These are phyloP conservation scores for Neonectria coccinea DNA, from an alignment of 2,329 filamentous ascomycete genomes.

Conservation along the genomic window DNA sequence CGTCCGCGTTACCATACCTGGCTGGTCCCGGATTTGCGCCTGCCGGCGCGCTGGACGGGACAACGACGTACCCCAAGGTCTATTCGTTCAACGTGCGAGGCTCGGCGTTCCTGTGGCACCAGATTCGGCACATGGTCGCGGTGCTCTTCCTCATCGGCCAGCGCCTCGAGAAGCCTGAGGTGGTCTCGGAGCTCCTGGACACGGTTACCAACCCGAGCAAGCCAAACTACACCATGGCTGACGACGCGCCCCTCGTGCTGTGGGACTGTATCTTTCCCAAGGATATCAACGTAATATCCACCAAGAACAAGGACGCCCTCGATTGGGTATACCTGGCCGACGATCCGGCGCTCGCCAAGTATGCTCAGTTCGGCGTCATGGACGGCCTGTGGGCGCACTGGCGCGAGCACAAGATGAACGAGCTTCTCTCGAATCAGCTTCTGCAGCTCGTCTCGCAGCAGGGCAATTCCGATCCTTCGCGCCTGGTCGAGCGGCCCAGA, in stretches of 20 bases:
- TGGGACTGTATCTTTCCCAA: constrained; percentile 94
- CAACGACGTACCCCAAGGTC: constrained; percentile 67
- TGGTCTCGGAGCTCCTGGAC: constrained; percentile 83
- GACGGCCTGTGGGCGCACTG: constrained; percentile 85
- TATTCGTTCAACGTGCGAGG: constrained; percentile 92
- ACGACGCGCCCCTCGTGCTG: constrained; percentile 88
- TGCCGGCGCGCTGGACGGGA: constrained; percentile 23
- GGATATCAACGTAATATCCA: constrained; percentile 46
- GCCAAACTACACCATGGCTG: constrained; percentile 90
- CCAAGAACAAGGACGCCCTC: constrained; percentile 66
- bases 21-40: constrained; percentile 52
- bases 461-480: constrained; percentile 43
- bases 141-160: constrained; percentile 94
- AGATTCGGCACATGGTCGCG: constrained; percentile 94
- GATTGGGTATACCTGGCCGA: constrained; percentile 86
- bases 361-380: constrained; percentile 74
- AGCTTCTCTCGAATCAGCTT: constrained; percentile 81
- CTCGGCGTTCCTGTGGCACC: constrained; percentile 96
- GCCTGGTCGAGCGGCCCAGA: constrained; percentile 27
- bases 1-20: constrained; percentile 68
- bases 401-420: constrained; percentile 89
- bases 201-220: constrained; percentile 76
- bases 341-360: constrained; percentile 68
- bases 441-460: constrained; percentile 70
- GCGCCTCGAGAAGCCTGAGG: constrained; percentile 79